Percentiles rank a stretch among this genome's conserved stretches.
phyloP scores from a whole-genome alignment of 2,329 filamentous ascomycete genomes.

The Colletotrichum siamense region DNA sequence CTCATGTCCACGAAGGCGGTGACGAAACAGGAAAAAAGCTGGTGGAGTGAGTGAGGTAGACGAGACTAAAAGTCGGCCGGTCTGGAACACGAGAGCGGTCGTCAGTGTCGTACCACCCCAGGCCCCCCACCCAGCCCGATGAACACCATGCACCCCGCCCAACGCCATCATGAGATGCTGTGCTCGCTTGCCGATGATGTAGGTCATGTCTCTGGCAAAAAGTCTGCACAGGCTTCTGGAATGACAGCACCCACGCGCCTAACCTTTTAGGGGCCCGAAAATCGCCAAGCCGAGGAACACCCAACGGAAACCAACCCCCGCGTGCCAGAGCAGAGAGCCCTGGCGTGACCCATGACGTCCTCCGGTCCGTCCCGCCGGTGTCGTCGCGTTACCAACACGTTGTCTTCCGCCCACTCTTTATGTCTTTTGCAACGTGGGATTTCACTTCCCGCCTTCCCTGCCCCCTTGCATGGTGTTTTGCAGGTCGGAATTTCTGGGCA shows the following conservation, averaged over 20 bases:
- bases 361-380: slow-evolving; percentile 1
- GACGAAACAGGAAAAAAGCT: neutral
- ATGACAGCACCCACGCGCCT: neutral
- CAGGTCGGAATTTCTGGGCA: neutral
- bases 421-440: neutral
- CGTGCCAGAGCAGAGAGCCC: neutral
- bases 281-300: neutral
- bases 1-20: neutral
- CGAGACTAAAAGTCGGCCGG: neutral
- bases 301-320: neutral
- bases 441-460: neutral
- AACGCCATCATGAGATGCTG: neutral
- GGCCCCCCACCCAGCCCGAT: neutral
- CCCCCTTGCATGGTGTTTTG: neutral
- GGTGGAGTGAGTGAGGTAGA: neutral
- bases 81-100: neutral
- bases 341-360: slow-evolving; percentile 18
- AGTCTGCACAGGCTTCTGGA: neutral
- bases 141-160: neutral
- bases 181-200: neutral
- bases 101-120: slow-evolving; percentile 8
- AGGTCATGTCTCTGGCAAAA: neutral
- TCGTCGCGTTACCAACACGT: neutral
- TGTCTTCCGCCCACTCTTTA: neutral
- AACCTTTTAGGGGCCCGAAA: neutral